Evolutionary conservation across 257 asterid genomes (phyloP).

Genomic region (Solanum stenotomum): DNA sequence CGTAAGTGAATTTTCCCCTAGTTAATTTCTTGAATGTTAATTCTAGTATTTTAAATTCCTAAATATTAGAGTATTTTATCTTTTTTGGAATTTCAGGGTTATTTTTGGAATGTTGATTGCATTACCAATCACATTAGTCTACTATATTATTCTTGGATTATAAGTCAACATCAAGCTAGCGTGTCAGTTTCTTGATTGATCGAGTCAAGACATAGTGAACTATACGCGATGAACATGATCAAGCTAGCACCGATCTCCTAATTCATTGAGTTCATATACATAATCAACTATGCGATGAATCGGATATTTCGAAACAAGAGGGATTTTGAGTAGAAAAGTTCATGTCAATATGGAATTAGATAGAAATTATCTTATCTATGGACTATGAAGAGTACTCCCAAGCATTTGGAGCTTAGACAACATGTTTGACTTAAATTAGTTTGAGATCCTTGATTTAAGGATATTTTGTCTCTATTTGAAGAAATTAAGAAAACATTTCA

Average conservation of each 20-base stretch:
- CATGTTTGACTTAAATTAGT: background rate
- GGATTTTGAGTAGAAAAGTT: background rate
- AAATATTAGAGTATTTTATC: background rate
- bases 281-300: background rate
- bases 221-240: background rate
- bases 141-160: conserved; percentile 50
- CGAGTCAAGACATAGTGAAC: background rate
- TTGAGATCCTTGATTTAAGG: conserved; percentile 20
- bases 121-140: conserved; percentile 48
- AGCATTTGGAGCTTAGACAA: background rate
- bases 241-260: background rate
- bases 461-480: conserved; percentile 11
- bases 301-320: background rate
- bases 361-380: background rate
- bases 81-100: conserved; percentile 20
- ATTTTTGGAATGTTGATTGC: conserved; percentile 65
- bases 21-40: background rate
- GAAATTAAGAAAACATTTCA: conserved; percentile 5
- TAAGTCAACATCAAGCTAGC: background rate
- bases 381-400: background rate
- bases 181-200: background rate
- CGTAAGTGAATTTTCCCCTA: background rate
- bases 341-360: conserved; percentile 1
- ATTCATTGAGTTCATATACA: background rate
- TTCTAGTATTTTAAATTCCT: background rate